Conservation (phyloP, 2,329 filamentous ascomycete species). For the Purpureocillium takamizusanense region DNA sequence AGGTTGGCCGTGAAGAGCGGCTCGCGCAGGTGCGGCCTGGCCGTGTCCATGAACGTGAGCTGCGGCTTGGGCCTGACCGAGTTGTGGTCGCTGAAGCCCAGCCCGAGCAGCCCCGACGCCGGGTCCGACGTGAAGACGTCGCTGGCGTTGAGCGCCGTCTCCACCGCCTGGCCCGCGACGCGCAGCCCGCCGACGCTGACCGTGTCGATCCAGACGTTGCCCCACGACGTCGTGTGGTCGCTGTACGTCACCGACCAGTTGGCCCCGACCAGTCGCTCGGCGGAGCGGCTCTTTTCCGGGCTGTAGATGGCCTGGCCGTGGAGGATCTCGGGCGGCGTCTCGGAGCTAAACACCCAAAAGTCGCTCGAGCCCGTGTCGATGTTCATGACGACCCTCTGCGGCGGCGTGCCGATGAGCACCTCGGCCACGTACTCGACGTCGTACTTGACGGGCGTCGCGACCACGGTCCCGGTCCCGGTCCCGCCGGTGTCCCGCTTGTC, state of each 20-base stretch:
- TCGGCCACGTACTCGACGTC: conserved; percentile 6
- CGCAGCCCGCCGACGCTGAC: conserved; percentile 32
- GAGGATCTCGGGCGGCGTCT: conserved; percentile 25
- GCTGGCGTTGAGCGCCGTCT: conserved; percentile 31
- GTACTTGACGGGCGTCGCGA: conserved; percentile 1
- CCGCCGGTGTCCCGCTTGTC: no score
- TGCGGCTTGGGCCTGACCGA: conserved; percentile 28
- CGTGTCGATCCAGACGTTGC: conserved; percentile 33
- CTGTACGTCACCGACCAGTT: conserved; percentile 34
- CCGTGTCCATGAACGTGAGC: conserved; percentile 32
- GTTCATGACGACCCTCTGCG: conserved; percentile 9
- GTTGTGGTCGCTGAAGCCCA: conserved; percentile 33
- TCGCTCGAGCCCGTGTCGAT: conserved; percentile 17
- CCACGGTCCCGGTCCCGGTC: conserved; percentile 5
- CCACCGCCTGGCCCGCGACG: conserved; percentile 32
- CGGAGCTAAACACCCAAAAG: conserved; percentile 29
- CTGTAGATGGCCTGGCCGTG: conserved; percentile 30
- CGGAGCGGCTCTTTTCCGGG: conserved; percentile 26
- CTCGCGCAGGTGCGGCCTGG: conserved; percentile 8
- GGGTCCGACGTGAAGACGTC: conserved; percentile 25
- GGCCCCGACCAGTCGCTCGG: conserved; percentile 24
- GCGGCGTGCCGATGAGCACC: conserved; percentile 11
- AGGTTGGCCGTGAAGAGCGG: conserved; percentile 61
- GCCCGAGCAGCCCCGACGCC: conserved; percentile 36
- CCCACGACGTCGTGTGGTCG: conserved; percentile 30